Base-by-base conservation (phyloP, 495 filamentous ascomycete species). In the Tricharina praecox region DNA sequence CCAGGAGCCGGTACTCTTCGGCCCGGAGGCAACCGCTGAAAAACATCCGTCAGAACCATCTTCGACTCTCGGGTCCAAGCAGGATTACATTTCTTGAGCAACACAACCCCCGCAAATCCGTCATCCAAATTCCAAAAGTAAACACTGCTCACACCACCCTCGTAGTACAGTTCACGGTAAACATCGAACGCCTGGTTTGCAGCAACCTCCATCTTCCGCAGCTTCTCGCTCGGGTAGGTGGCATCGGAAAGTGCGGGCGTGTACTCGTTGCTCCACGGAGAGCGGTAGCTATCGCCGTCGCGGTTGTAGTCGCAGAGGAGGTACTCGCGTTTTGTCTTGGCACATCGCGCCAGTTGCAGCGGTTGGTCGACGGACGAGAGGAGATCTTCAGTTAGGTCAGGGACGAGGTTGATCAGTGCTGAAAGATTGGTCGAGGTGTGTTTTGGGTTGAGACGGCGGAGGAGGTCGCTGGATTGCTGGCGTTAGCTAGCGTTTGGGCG, bases 51-150 rank as follows among this genome's bases (percentile, higher is more conserved):
- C 28, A 32, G n/a, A n/a, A 36, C 11, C 5, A 32, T 32, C 7
- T 32, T 32, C 34, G 7, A 18, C 18, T 18, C 34, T 37, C 34
- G 4, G 15, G 15, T 1, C 18, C 23, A 32, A 23, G 40, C 19
- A 36, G 13, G 32, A 38, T 37, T 63, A 86, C 83, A 76, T 67
- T 99, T 99, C 69, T 96, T 96, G 52, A 99, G 64, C 48, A 99
- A 65, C 33, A 96, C 84, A 25, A 94, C 90, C 2, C 90, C 90
- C 0, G 90, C 92, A 65, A 99, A 99, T 23, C 90, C 92, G 65
- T 96, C 90, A 59, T 99, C 92, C 67, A 96, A 64, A 63, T 95
- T 92, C 90, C 90, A 99, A 51, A 99, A 82, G 66, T 99, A 99
- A 8, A 94, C 92, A 53, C 82, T 90, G 33, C 78, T 82, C 19